Percentiles rank a stretch among this genome's conserved stretches.
These are phyloP conservation scores for Pontederia crassipes DNA, from an alignment of 176 grass and related monocot genomes.

Conservation along the genomic window DNA sequence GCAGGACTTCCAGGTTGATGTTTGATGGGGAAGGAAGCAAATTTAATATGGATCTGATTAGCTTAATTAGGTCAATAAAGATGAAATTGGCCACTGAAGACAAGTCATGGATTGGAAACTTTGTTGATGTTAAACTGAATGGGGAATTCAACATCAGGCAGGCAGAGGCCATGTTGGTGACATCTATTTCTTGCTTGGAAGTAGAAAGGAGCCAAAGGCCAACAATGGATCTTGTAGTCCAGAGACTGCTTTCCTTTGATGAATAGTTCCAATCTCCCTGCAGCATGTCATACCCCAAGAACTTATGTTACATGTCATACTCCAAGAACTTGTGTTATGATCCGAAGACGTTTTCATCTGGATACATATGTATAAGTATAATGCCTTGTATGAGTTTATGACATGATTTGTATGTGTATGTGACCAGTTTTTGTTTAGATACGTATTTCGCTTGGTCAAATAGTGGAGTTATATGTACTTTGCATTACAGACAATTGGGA, in stretches of 20 bases:
- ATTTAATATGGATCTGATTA: conserved; percentile 6
- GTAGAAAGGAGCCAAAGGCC: conserved; percentile 32
- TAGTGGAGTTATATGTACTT: no score
- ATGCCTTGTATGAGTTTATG: no score
- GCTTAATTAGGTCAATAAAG: conserved; percentile 3
- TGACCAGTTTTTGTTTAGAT: no score
- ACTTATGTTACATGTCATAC: no score
- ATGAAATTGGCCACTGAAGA: conserved; percentile 26
- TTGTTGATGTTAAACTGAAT: conserved; percentile 25
- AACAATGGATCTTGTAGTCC: conserved; percentile 26
- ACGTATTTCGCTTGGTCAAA: no score
- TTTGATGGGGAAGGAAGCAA: conserved; percentile 11
- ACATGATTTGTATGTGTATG: no score
- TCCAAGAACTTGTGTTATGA: no score
- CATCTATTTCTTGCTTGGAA: conserved; percentile 38
- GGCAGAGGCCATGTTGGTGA: conserved; percentile 19
- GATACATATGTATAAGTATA: no score
- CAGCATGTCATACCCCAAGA: no score
- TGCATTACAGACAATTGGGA: no score
- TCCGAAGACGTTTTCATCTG: no score
- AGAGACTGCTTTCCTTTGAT: conserved; percentile 29
- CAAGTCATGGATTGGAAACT: conserved; percentile 27
- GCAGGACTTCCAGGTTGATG: conserved; percentile 21
- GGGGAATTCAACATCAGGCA: conserved; percentile 30
- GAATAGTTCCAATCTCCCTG: no score